A percentile compares a stretch with the other conserved stretches of the same genome.
Evolutionary conservation across 1,139 yeast species (phyloP).

Genomic region (Geotrichum klebahnii): DNA sequence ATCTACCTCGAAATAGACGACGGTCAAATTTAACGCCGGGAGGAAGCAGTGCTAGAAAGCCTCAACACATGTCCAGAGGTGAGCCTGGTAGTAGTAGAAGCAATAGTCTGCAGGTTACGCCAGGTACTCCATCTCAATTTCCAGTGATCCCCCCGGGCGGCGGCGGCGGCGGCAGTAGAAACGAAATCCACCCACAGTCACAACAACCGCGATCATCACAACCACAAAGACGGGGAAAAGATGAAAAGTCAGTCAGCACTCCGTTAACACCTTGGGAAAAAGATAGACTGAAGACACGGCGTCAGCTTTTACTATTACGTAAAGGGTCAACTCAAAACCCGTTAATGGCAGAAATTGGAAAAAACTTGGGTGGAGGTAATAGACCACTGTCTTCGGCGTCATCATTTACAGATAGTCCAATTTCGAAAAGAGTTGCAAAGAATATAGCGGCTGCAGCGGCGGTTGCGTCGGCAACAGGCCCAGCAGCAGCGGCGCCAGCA

Average conservation of each 20-base stretch:
- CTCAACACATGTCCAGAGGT: neutral
- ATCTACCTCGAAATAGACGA: constrained; percentile 6
- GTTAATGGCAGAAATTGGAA: too few relatives aligned
- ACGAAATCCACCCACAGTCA: neutral
- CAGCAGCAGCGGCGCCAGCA: too few relatives aligned
- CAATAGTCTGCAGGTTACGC: neutral
- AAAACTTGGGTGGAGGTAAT: too few relatives aligned
- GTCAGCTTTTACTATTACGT: constrained; percentile 8
- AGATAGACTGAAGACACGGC: constrained; percentile 9
- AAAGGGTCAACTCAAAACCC: constrained; percentile 1
- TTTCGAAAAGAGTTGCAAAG: too few relatives aligned
- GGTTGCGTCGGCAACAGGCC: too few relatives aligned
- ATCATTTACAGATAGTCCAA: too few relatives aligned
- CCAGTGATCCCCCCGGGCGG: neutral
- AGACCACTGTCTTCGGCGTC: neutral
- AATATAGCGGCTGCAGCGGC: too few relatives aligned
- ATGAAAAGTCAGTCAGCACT: neutral
- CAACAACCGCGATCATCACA: neutral
- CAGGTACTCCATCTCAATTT: constrained; percentile 1
- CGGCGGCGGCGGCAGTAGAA: neutral
- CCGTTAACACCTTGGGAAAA: constrained; percentile 18
- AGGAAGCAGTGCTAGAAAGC: neutral
- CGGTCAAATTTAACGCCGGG: constrained; percentile 4
- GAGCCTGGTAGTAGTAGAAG: too few relatives aligned
- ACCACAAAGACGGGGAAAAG: neutral